phyloP scores from a whole-genome alignment of 768 basidiomycete species.

The Cystobasidium onofrii region DNA sequence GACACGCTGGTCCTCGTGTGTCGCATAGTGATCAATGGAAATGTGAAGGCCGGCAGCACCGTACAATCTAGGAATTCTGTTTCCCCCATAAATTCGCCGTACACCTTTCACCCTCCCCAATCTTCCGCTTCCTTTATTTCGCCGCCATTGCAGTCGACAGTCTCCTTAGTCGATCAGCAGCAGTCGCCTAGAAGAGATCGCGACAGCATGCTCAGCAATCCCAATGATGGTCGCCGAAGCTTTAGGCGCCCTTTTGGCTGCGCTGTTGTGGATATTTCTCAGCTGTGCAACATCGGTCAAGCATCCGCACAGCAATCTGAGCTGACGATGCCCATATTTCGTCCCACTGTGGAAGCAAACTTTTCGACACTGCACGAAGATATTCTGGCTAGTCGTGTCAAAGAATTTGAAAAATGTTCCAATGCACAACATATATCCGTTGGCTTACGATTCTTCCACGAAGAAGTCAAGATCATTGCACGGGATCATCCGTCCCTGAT shows the following conservation, averaged over 20 bases:
- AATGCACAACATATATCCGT: constrained; percentile 83
- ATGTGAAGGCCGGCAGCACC: constrained; percentile 46
- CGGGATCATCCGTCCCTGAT: constrained; percentile 75
- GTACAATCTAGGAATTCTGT: background rate
- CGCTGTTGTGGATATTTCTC: constrained; percentile 76
- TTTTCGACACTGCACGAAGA: constrained; percentile 95
- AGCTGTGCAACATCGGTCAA: constrained; percentile 48
- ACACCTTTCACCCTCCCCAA: background rate
- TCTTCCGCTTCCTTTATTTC: constrained; percentile 2
- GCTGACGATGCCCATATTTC: constrained; percentile 77
- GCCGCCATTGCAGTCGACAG: background rate
- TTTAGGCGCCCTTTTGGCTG: constrained; percentile 91
- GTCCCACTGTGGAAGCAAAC: constrained; percentile 68
- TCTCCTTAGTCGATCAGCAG: constrained; percentile 1
- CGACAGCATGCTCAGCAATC: background rate
- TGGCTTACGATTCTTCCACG: constrained; percentile 75
- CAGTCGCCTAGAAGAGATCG: background rate
- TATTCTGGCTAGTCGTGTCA: constrained; percentile 68
- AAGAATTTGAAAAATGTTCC: constrained; percentile 72
- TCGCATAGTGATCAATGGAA: constrained; percentile 77
- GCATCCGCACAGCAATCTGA: constrained; percentile 55
- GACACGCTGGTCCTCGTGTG: constrained; percentile 84
- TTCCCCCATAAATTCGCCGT: constrained; percentile 11
- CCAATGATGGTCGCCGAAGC: constrained; percentile 36
- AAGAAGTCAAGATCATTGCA: constrained; percentile 65